These are phyloP conservation scores for Colletotrichum sp. DNA, from an alignment of 2,329 filamentous ascomycete species.

Conservation along the genomic window DNA sequence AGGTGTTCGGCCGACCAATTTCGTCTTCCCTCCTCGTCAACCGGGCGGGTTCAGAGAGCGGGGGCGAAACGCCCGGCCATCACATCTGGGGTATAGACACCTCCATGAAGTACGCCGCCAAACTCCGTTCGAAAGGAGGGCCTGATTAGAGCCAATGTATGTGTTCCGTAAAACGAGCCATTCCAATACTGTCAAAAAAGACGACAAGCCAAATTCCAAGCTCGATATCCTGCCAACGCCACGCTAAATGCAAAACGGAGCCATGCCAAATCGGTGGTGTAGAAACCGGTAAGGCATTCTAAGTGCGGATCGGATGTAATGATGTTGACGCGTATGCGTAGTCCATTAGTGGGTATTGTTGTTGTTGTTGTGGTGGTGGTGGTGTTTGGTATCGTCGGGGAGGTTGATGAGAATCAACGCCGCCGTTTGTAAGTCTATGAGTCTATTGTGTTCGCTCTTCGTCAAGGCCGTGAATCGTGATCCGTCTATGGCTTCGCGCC, in stretches of 20 bases:
- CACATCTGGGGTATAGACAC: conserved; percentile 18
- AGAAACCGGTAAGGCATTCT: neutral
- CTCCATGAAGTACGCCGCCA: conserved; percentile 11
- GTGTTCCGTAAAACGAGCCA: neutral
- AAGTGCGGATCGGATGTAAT: conserved; percentile 1
- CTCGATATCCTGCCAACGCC: conserved; percentile 15
- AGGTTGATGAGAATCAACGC: neutral
- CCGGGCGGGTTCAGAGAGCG: neutral
- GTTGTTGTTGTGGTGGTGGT: neutral
- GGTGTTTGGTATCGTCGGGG: neutral
- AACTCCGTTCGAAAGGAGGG: neutral
- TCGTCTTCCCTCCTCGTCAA: neutral
- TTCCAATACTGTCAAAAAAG: neutral
- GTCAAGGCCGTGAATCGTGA: conserved; percentile 22
- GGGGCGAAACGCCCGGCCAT: neutral
- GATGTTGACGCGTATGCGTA: neutral
- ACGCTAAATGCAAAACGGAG: conserved; percentile 18
- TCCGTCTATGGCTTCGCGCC: conserved; percentile 22
- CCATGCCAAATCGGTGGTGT: neutral
- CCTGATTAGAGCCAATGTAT: neutral
- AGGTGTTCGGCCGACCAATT: conserved; percentile 13
- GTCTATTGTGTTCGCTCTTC: conserved; percentile 16
- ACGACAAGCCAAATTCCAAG: neutral
- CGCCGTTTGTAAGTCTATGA: conserved; percentile 11
- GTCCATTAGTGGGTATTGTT: conserved; percentile 17